Conservation (phyloP, 306 rosid species). For the Fragaria nilgerrensis region DNA sequence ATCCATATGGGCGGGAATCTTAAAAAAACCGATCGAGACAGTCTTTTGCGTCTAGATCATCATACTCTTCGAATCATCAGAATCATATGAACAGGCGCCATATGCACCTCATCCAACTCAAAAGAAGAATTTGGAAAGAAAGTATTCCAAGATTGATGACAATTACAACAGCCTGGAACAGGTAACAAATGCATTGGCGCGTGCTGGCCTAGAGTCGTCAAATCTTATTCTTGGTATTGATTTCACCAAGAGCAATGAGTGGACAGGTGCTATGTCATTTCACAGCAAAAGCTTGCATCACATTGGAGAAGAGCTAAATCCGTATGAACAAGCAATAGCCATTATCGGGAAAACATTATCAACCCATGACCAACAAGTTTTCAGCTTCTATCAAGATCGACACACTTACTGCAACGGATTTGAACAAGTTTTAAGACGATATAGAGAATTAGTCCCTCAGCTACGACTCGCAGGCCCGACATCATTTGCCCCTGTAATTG, state of each 20-base stretch:
- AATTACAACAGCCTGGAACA: conserved; percentile 63
- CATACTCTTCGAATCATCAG: conserved; percentile 33
- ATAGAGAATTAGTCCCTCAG: conserved; percentile 77
- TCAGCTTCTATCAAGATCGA: conserved; percentile 75
- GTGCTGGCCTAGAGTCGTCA: conserved; percentile 88
- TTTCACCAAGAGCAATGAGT: conserved; percentile 97
- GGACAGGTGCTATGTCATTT: conserved; percentile 94
- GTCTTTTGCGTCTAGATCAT: conserved; percentile 34
- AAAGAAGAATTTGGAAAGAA: conserved; percentile 42
- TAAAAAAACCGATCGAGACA: conserved; percentile 47
- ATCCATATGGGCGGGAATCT: conserved; percentile 64
- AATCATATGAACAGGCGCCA: conserved; percentile 42
- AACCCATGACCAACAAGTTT: conserved; percentile 90
- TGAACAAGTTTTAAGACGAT: conserved; percentile 80
- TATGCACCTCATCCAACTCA: conserved; percentile 41
- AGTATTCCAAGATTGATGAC: conserved; percentile 72
- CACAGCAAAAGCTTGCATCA: conserved; percentile 88
- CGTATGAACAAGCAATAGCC: conserved; percentile 87
- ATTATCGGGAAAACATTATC: conserved; percentile 88
- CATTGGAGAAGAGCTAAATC: conserved; percentile 78
- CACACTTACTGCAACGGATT: conserved; percentile 70
- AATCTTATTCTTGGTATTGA: conserved; percentile 95
- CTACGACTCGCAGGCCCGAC: conserved; percentile 94
- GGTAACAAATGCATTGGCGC: conserved; percentile 82
- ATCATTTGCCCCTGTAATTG: conserved; percentile 86